phyloP scores from a whole-genome alignment of 1,139 yeast genomes.

The Debaryomyces udenii region DNA sequence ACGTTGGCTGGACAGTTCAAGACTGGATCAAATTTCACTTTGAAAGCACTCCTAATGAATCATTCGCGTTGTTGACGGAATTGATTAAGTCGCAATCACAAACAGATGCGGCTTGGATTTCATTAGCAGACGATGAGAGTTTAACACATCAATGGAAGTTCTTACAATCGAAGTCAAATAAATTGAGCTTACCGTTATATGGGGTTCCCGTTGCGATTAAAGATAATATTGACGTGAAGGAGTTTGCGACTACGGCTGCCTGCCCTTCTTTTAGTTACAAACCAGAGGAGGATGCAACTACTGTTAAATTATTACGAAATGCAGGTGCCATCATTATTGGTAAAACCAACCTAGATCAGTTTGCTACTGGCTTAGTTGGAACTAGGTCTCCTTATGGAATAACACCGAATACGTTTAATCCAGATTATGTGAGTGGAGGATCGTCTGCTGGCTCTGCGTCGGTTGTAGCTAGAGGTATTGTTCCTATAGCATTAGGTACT shows the following conservation, averaged over 20 bases:
- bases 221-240: constrained; percentile 89
- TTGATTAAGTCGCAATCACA: constrained; percentile 52
- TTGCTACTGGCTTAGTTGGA: constrained; percentile 96
- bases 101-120: constrained; percentile 88
- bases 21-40: constrained; percentile 76
- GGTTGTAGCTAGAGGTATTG: constrained; percentile 85
- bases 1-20: constrained; percentile 44
- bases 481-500: constrained; percentile 87
- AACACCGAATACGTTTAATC: constrained; percentile 76
- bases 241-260: constrained; percentile 88
- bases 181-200: constrained; percentile 59
- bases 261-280: constrained; percentile 79
- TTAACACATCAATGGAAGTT: constrained; percentile 78
- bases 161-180: constrained; percentile 63
- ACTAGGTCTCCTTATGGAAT: constrained; percentile 92
- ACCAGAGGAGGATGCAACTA: constrained; percentile 73
- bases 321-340: constrained; percentile 93
- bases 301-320: constrained; percentile 66
- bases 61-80: constrained; percentile 51
- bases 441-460: constrained; percentile 95
- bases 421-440: constrained; percentile 86
- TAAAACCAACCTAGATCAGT: constrained; percentile 92
- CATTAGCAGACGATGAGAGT: constrained; percentile 63
- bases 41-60: constrained; percentile 62
- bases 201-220: constrained; percentile 96